These are phyloP conservation scores for Fraxinus anomala DNA, from an alignment of 257 asterid species.

Conservation along the genomic window DNA sequence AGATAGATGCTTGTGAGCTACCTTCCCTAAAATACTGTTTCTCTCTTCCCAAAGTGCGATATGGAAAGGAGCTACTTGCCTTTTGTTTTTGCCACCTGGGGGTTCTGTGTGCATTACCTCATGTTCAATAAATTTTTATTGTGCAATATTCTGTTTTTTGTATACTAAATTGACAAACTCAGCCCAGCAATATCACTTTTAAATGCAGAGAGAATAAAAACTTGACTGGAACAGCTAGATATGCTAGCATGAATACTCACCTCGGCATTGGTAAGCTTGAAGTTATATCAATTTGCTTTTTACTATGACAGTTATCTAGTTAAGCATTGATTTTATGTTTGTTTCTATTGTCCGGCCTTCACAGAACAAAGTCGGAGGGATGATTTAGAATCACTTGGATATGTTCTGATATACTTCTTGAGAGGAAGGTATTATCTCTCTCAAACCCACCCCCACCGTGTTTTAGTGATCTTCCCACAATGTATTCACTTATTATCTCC, in stretches of 20 bases:
- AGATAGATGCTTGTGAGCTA: not conserved
- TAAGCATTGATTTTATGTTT: not conserved
- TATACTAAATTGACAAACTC: not conserved
- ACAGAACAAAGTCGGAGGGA: constrained; percentile 34
- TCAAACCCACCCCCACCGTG: too few species aligned
- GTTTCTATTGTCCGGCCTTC: not conserved
- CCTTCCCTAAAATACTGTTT: not conserved
- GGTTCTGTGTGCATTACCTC: not conserved
- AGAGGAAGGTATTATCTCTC: constrained; percentile 27
- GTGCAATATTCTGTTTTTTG: not conserved
- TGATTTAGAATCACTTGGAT: constrained; percentile 32
- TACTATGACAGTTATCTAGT: not conserved
- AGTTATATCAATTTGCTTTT: not conserved
- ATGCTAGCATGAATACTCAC: constrained; percentile 21
- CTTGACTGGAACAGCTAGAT: constrained; percentile 35
- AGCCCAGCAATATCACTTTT: not conserved
- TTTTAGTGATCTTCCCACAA: constrained; percentile 9
- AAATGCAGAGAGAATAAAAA: constrained; percentile 32
- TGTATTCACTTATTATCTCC: constrained; percentile 28
- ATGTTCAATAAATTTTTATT: not conserved
- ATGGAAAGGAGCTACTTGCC: not conserved
- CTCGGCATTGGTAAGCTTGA: constrained; percentile 29
- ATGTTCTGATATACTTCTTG: constrained; percentile 28
- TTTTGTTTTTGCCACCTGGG: not conserved
- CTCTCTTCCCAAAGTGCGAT: not conserved